Evolutionary conservation across 768 basidiomycete species (phyloP).

Genomic region (Boletus eberwhitei): DNA sequence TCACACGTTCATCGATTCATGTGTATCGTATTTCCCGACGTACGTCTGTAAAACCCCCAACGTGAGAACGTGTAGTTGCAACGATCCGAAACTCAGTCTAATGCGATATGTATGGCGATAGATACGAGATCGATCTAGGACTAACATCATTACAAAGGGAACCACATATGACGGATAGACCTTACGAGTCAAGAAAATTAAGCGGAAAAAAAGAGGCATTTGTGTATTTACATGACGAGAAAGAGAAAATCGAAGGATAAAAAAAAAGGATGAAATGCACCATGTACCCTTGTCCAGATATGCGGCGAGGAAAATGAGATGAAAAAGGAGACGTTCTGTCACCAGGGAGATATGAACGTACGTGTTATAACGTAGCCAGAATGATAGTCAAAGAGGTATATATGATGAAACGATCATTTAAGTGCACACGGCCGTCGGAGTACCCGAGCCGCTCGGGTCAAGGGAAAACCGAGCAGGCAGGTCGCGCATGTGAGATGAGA

Average conservation of each 20-base stretch:
- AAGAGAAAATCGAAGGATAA: background rate
- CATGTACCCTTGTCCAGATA: background rate
- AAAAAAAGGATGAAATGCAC: background rate
- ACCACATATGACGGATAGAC: background rate
- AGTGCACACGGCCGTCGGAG: slow-evolving; percentile 25
- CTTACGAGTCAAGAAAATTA: background rate
- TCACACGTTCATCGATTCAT: slow-evolving; percentile 2
- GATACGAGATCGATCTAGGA: slow-evolving; percentile 6
- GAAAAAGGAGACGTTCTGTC: background rate
- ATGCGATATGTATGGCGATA: slow-evolving; percentile 2
- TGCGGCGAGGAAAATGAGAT: background rate
- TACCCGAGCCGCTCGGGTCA: slow-evolving; percentile 25
- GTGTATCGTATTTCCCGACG: background rate
- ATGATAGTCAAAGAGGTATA: background rate
- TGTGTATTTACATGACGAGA: slow-evolving; percentile 14
- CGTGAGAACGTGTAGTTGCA: background rate
- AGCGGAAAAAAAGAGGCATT: background rate
- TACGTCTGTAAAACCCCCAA: background rate
- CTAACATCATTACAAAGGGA: slow-evolving; percentile 1
- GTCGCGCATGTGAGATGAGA: slow-evolving; percentile 20
- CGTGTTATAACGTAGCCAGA: background rate
- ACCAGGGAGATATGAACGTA: background rate
- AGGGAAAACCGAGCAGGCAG: slow-evolving; percentile 24
- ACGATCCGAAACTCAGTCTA: slow-evolving; percentile 10
- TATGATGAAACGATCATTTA: slow-evolving; percentile 3